Conservation (phyloP, 768 basidiomycete genomes). For the Clathrus columnatus region DNA sequence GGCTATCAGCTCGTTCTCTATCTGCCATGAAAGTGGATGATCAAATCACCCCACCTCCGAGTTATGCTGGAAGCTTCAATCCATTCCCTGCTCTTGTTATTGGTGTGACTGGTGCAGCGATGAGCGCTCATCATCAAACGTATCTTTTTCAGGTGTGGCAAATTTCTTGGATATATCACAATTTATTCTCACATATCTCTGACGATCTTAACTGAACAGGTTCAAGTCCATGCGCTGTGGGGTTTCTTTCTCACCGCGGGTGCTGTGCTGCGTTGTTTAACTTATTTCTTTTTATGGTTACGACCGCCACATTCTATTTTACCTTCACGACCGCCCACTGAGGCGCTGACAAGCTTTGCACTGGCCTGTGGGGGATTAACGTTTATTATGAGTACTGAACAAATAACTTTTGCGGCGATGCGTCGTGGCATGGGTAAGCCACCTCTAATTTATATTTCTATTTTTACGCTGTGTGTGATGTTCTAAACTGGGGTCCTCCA, state of each 20-base stretch:
- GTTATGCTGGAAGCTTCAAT: conserved; percentile 74
- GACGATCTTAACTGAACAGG: conserved; percentile 30
- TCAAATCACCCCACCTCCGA: conserved; percentile 55
- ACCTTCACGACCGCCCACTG: conserved; percentile 89
- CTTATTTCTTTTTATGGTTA: conserved; percentile 93
- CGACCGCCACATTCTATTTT: conserved; percentile 74
- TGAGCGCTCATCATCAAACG: conserved; percentile 85
- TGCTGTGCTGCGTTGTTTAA: conserved; percentile 71
- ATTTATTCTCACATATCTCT: background rate
- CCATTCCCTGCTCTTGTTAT: conserved; percentile 90
- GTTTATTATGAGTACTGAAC: conserved; percentile 88
- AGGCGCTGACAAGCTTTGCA: conserved; percentile 81
- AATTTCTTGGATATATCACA: background rate
- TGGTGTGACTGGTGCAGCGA: conserved; percentile 87
- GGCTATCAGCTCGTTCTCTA: conserved; percentile 53
- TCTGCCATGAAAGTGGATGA: conserved; percentile 28
- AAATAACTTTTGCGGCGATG: conserved; percentile 87
- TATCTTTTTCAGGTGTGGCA: conserved; percentile 76
- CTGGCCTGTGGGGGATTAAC: conserved; percentile 80
- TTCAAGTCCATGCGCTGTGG: conserved; percentile 88
- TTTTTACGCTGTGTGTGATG: background rate
- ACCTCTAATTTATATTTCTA: conserved; percentile 11
- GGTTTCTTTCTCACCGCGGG: conserved; percentile 77
- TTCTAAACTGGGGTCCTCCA: conserved; percentile 19
- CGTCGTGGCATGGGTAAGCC: conserved; percentile 76